Evolutionary conservation across 2,329 filamentous ascomycete genomes (phyloP).

Genomic region (Penicillium sp.): DNA sequence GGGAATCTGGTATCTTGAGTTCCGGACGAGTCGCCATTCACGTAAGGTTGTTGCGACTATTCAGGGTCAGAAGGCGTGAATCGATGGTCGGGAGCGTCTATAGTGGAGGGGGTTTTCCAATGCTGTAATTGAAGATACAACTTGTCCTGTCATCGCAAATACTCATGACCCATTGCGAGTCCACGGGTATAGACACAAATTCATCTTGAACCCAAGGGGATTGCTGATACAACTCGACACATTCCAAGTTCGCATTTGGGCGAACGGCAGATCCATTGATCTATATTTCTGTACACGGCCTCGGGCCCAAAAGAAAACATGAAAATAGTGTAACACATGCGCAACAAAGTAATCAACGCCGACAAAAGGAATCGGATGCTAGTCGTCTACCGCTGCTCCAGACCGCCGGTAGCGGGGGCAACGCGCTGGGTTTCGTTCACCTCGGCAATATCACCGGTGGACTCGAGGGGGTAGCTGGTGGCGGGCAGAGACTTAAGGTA

Average conservation of each 20-base stretch:
- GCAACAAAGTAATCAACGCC: constrained; percentile 36
- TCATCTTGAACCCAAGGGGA: background rate
- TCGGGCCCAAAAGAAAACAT: constrained; percentile 24
- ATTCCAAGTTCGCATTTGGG: constrained; percentile 7
- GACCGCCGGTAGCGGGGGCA: constrained; percentile 58
- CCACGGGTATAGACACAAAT: background rate
- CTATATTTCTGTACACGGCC: constrained; percentile 39
- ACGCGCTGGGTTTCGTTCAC: constrained; percentile 60
- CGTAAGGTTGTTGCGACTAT: constrained; percentile 89
- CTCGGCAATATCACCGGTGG: constrained; percentile 60
- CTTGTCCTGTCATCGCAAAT: background rate
- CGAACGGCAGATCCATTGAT: constrained; percentile 32
- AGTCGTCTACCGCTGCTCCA: constrained; percentile 59
- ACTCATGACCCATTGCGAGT: background rate
- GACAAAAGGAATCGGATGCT: constrained; percentile 32
- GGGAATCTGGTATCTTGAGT: constrained; percentile 93
- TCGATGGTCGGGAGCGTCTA: constrained; percentile 16
- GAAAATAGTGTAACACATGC: constrained; percentile 22
- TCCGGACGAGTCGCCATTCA: constrained; percentile 72
- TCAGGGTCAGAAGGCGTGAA: constrained; percentile 71
- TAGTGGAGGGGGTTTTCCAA: background rate
- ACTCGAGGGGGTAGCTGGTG: constrained; percentile 76
- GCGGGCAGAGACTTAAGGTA: constrained; percentile 79
- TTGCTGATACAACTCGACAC: background rate
- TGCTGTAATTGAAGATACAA: background rate